Evolutionary conservation across 2,329 filamentous ascomycete species (phyloP).

Genomic region (Sporothrix protearum): DNA sequence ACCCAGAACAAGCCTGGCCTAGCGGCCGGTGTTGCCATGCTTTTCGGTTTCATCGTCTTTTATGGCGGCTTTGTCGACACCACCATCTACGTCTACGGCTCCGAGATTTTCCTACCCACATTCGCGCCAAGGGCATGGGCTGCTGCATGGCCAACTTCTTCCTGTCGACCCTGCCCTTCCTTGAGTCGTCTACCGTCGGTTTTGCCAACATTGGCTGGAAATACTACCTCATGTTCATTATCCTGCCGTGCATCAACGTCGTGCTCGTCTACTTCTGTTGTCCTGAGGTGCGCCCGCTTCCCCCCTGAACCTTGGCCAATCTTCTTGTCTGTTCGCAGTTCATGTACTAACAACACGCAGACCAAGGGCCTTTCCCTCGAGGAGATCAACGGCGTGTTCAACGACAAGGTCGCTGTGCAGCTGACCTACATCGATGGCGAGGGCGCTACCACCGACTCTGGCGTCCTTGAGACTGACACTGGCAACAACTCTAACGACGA

Average conservation of each 20-base stretch:
- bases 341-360: background rate
- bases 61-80: constrained; percentile 12
- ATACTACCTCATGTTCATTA: constrained; percentile 17
- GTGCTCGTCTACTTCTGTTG: background rate
- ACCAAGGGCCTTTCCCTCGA: constrained; percentile 15
- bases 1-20: background rate
- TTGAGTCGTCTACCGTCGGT: background rate
- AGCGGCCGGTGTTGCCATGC: constrained; percentile 5
- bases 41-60: constrained; percentile 16
- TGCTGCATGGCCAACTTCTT: constrained; percentile 13
- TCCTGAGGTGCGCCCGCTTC: background rate
- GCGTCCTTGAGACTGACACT: background rate
- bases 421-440: background rate
- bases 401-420: constrained; percentile 13
- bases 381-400: constrained; percentile 17
- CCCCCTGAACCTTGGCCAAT: no score
- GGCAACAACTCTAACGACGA: background rate
- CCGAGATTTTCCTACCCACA: constrained; percentile 22
- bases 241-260: constrained; percentile 1
- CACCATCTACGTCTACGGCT: constrained; percentile 13
- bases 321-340: no score
- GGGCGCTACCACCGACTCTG: no score
- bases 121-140: constrained; percentile 16
- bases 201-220: constrained; percentile 13
- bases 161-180: background rate